These are phyloP conservation scores for Clarireedia homoeocarpa DNA, from an alignment of 2,329 filamentous ascomycete species.

Conservation along the genomic window DNA sequence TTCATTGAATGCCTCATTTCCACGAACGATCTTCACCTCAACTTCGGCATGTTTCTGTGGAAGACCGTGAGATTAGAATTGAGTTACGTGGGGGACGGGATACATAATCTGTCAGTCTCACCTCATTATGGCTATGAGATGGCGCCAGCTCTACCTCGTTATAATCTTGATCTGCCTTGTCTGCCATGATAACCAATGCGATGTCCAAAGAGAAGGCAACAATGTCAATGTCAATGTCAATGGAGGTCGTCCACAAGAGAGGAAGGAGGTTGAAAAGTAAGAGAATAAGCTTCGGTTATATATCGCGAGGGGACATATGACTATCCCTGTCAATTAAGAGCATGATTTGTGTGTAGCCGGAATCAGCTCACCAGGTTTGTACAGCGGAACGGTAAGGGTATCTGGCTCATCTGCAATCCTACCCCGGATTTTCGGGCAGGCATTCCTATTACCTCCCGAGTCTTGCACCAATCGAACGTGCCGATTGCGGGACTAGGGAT, in stretches of 20 bases:
- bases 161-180: background rate
- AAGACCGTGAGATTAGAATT: background rate
- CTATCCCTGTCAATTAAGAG: background rate
- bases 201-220: background rate
- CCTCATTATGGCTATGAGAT: slow-evolving; percentile 10
- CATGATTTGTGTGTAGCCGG: background rate
- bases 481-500: background rate
- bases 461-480: background rate
- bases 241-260: background rate
- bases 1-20: slow-evolving; percentile 47
- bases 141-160: background rate
- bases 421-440: slow-evolving; percentile 8
- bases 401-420: background rate
- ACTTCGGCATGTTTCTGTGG: slow-evolving; percentile 26
- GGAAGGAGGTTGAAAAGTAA: background rate
- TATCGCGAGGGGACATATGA: background rate
- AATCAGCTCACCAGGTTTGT: background rate
- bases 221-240: background rate
- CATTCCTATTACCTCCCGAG: background rate
- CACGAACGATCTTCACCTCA: slow-evolving; percentile 37
- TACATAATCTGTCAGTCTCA: background rate
- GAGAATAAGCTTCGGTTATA: slow-evolving; percentile 1
- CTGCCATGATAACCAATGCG: background rate
- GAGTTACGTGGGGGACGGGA: background rate
- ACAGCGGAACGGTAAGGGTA: background rate